Conservation (phyloP, 2,329 filamentous ascomycete genomes). For the Exophiala viscosa region DNA sequence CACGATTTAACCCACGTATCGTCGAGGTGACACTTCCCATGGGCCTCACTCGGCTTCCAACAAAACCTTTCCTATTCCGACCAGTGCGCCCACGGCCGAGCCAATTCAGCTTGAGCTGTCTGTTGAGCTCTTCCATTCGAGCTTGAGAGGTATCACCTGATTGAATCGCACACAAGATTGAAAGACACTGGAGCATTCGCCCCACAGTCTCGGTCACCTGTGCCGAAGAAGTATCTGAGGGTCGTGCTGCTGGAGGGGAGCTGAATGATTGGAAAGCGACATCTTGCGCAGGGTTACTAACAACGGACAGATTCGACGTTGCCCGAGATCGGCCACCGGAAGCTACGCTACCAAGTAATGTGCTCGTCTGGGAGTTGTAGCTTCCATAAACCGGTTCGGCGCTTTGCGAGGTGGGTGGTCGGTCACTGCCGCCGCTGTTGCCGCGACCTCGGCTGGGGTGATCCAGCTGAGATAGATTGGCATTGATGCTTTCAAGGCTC, state of each 20-base stretch:
- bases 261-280: constrained; percentile 42
- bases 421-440: constrained; percentile 41
- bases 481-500: constrained; percentile 72
- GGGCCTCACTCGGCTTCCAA: constrained; percentile 58
- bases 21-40: constrained; percentile 18
- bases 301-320: constrained; percentile 72
- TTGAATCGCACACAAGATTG: constrained; percentile 75
- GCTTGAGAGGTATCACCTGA: constrained; percentile 68
- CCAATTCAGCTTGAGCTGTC: constrained; percentile 95
- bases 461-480: constrained; percentile 44
- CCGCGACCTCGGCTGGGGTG: constrained; percentile 29
- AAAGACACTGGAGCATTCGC: constrained; percentile 93
- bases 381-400: constrained; percentile 71
- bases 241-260: constrained; percentile 34
- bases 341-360: constrained; percentile 66
- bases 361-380: constrained; percentile 75
- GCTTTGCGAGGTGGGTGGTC: constrained; percentile 67
- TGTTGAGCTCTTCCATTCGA: constrained; percentile 77
- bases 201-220: constrained; percentile 92
- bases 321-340: constrained; percentile 68
- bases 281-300: constrained; percentile 41
- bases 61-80: constrained; percentile 82
- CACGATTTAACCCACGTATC: constrained; percentile 22
- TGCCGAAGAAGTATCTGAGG: constrained; percentile 53
- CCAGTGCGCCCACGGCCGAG: constrained; percentile 85